Evolutionary conservation across 345 rosid species (phyloP), one percentile per base, ranked within the genome.

Genomic region (Gossypium herbaceum): DNA sequence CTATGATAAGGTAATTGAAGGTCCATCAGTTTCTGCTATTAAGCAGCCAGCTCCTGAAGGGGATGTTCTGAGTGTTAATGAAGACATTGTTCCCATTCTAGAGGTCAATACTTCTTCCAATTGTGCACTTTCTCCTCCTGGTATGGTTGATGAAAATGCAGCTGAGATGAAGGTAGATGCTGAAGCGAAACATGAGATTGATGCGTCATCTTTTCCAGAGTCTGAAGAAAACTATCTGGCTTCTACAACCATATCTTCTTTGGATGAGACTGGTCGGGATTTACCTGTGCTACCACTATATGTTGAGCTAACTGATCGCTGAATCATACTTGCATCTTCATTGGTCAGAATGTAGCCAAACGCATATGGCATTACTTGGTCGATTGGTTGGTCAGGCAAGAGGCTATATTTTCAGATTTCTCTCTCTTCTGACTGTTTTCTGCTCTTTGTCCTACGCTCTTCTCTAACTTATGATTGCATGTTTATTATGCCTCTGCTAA

Each of bases 361-460:
- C 73, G n/a, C 82, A 86, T 69, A 90, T 90, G 88, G 86, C 87
- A 55, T 79, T 95, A 77, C 89, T 95, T 82, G 86, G 98, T 72
- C 91, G 97, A 50, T 84, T 95, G 81, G 86, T 86, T 77, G 94
- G 94, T 79, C 89, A 89, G 94, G 99, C 90, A 80, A 80, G 4
- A 34, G 10, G 2, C 12, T 56, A 27, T 45, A 4, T 47, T 47
- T 11, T 73, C 39, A 1, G 45, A 9, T 73, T 45, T 70, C 16
- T 29, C 60, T 29, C 59, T 76, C 65, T 56, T 34, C 29, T 68
- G 63, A 73, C 59, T 20, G 58, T 63, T 43, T 55, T 24, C 55
- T 43, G 11, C 29, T 24, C 6, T 7, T 10, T 43, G 56, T 58
- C 9, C 39, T 4, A 29, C 4, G 34, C 39, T 34, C 39, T 34